A percentile compares a stretch with the other conserved stretches of the same genome.
Evolutionary conservation across 2,329 filamentous ascomycete species (phyloP).

Genomic region (Fusarium bulbicola): DNA sequence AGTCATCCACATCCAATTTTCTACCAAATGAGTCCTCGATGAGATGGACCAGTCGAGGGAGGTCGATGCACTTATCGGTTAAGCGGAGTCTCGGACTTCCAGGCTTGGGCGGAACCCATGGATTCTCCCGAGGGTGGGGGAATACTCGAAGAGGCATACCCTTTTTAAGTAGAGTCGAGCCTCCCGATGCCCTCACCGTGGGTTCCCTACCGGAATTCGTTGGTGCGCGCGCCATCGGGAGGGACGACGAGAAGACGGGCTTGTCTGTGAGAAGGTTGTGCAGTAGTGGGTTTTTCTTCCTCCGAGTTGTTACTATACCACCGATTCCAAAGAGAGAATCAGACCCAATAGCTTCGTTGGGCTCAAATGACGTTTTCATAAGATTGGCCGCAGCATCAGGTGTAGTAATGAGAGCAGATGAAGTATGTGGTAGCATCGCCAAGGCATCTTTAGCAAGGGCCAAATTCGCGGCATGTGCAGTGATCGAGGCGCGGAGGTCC

Average conservation of each 20-base stretch:
- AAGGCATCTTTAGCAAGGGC: slow-evolving; percentile 75
- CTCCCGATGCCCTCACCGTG: slow-evolving; percentile 30
- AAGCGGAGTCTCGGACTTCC: slow-evolving; percentile 71
- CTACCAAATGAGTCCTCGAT: slow-evolving; percentile 95
- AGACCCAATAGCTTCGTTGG: slow-evolving; percentile 49
- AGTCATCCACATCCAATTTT: slow-evolving; percentile 83
- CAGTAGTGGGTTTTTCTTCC: slow-evolving; percentile 82
- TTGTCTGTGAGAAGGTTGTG: slow-evolving; percentile 97
- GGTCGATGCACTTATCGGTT: slow-evolving; percentile 82
- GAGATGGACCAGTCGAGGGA: slow-evolving; percentile 81
- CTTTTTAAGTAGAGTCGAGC: slow-evolving; percentile 86
- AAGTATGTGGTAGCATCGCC: slow-evolving; percentile 79
- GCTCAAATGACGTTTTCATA: slow-evolving; percentile 49
- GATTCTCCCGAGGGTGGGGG: slow-evolving; percentile 74
- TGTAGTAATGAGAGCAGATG: slow-evolving; percentile 89
- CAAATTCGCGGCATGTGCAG: slow-evolving; percentile 74
- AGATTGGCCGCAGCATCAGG: slow-evolving; percentile 77
- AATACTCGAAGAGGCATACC: slow-evolving; percentile 90
- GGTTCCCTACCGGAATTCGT: slow-evolving; percentile 40
- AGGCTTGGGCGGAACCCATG: slow-evolving; percentile 74
- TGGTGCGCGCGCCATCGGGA: slow-evolving; percentile 75
- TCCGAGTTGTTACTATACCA: slow-evolving; percentile 63
- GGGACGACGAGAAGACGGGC: slow-evolving; percentile 88
- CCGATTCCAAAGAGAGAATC: slow-evolving; percentile 61
- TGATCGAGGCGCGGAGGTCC: slow-evolving; percentile 40